phyloP scores from a whole-genome alignment of 2,329 filamentous ascomycete genomes.

The Ceratocystis smalleyi region DNA sequence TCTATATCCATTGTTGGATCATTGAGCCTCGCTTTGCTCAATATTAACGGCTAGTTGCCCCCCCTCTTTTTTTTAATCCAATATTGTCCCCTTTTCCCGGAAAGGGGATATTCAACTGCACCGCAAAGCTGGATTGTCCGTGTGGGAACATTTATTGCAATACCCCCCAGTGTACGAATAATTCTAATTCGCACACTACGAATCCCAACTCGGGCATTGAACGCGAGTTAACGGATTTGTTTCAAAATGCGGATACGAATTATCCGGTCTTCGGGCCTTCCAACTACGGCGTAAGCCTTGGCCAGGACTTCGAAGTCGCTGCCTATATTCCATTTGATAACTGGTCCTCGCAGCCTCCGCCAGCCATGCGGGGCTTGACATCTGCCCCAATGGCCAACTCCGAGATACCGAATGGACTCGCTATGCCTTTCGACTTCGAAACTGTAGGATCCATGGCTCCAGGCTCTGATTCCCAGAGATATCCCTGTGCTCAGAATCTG shows the following conservation, averaged over 20 bases:
- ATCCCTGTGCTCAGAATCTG: not conserved
- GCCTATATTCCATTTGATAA: not conserved
- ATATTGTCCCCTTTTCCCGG: slow-evolving; percentile 13
- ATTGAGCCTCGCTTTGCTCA: slow-evolving; percentile 4
- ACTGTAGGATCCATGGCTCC: not conserved
- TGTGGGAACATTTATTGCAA: slow-evolving; percentile 8
- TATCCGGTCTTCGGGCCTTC: not conserved
- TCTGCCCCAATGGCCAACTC: not conserved
- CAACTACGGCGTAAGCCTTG: not conserved
- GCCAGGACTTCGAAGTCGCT: not conserved
- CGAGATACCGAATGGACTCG: not conserved
- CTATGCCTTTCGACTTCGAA: not conserved
- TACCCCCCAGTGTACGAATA: slow-evolving; percentile 13
- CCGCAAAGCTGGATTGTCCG: slow-evolving; percentile 13
- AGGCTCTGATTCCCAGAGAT: not conserved
- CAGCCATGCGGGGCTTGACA: not conserved
- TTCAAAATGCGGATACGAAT: not conserved
- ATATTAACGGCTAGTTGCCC: slow-evolving; percentile 7
- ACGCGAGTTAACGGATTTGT: slow-evolving; percentile 5
- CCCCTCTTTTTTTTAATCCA: slow-evolving; percentile 5
- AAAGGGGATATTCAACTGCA: slow-evolving; percentile 11
- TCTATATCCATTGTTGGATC: slow-evolving; percentile 11
- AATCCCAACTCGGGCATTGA: not conserved
- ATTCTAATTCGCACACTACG: slow-evolving; percentile 8
- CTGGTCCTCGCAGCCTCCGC: not conserved